Conservation (phyloP, 257 asterid genomes). For the Solanum lycopersicoides region DNA sequence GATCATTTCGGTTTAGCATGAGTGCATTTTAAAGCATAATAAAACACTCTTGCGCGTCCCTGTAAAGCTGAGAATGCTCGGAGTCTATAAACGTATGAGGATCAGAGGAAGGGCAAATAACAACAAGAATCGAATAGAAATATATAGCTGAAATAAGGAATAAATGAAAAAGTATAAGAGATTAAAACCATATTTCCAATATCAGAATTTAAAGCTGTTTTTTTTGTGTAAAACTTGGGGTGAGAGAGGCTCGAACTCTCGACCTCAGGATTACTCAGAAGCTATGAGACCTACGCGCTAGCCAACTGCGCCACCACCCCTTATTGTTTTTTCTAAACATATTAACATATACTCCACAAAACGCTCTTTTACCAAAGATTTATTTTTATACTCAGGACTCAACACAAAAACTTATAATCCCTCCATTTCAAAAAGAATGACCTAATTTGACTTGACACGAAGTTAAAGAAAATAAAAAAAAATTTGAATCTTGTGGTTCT, state of each 20-base stretch:
- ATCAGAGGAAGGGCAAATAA: background rate
- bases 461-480: too few species aligned
- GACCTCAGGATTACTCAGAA: constrained; percentile 79
- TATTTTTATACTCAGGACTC: too few species aligned
- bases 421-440: too few species aligned
- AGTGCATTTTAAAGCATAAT: background rate
- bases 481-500: fast-evolving
- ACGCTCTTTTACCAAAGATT: too few species aligned
- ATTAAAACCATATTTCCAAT: background rate
- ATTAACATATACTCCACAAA: too few species aligned
- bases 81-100: background rate
- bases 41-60: too few species aligned
- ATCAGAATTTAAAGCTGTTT: too few species aligned
- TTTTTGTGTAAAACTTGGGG: constrained; percentile 20
- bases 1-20: background rate
- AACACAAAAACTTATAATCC: too few species aligned
- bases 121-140: background rate
- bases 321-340: background rate
- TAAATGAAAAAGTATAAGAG: background rate
- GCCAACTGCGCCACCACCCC: constrained; percentile 99
- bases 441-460: too few species aligned
- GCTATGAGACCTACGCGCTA: constrained; percentile 99
- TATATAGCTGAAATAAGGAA: background rate
- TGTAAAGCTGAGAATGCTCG: background rate
- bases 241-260: constrained; percentile 96